phyloP scores from a whole-genome alignment of 2,329 filamentous ascomycete species.

The Monosporascus sp. region DNA sequence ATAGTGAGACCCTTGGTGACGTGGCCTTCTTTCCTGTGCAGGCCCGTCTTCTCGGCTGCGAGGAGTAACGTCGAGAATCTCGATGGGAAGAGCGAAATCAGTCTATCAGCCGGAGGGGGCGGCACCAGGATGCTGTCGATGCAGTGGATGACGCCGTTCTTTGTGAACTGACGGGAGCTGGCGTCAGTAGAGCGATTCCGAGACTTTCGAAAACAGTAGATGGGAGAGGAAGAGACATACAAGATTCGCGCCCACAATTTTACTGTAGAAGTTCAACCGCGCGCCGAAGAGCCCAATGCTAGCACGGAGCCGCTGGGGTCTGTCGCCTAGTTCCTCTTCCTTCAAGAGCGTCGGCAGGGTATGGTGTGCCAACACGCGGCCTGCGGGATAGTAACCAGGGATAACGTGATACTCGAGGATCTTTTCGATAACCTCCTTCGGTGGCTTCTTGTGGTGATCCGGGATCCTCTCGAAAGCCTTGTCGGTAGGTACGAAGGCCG shows the following conservation, averaged over 20 bases:
- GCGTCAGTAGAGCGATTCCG: background rate
- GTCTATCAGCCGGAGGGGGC: conserved; percentile 54
- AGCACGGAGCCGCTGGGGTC: conserved; percentile 68
- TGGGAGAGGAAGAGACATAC: conserved; percentile 39
- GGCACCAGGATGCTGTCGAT: conserved; percentile 72
- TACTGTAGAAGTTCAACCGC: conserved; percentile 71
- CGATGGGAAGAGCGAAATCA: conserved; percentile 60
- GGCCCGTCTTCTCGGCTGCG: conserved; percentile 68
- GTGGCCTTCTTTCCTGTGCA: conserved; percentile 35
- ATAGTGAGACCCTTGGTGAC: conserved; percentile 62
- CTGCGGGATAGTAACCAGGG: conserved; percentile 60
- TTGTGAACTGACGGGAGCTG: conserved; percentile 47
- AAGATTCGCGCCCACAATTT: conserved; percentile 64
- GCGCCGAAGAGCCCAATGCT: conserved; percentile 59
- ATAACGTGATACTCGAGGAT: conserved; percentile 73
- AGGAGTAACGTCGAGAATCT: conserved; percentile 76
- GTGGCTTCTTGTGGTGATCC: conserved; percentile 51
- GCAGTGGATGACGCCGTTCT: conserved; percentile 77
- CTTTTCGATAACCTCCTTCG: conserved; percentile 64
- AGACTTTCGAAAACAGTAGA: background rate
- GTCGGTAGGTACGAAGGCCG: conserved; percentile 76
- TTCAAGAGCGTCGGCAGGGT: conserved; percentile 68
- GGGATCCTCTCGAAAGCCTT: conserved; percentile 64
- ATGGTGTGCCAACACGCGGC: conserved; percentile 60
- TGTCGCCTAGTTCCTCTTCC: conserved; percentile 53